Conservation (phyloP, 2,329 filamentous ascomycete genomes). For the Colletotrichum sp. region DNA sequence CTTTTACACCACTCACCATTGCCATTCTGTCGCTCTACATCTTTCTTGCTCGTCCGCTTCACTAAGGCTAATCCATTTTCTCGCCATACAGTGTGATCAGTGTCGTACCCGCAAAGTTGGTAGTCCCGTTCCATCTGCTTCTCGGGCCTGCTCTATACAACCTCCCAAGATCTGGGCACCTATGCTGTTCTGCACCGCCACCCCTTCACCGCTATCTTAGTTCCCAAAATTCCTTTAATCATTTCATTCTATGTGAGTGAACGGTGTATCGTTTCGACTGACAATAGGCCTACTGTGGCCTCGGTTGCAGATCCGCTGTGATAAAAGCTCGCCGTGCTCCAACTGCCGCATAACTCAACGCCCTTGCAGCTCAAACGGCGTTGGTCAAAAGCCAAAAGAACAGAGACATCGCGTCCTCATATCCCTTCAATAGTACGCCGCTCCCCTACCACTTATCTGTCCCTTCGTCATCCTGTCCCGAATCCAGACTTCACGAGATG, state of each 20-base stretch:
- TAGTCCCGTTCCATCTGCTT: background rate
- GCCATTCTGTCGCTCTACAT: background rate
- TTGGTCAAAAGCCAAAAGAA: constrained; percentile 60
- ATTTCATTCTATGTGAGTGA: background rate
- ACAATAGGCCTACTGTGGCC: constrained; percentile 8
- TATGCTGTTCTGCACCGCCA: background rate
- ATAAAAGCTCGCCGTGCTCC: constrained; percentile 63
- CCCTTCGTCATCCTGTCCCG: background rate
- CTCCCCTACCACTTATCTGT: background rate
- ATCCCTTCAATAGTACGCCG: constrained; percentile 64
- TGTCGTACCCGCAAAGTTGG: constrained; percentile 47
- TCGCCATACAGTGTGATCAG: constrained; percentile 46
- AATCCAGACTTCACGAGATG: background rate
- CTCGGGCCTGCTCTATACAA: background rate
- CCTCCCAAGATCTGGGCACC: background rate
- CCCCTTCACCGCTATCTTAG: background rate
- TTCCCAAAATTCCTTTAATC: background rate
- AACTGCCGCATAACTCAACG: constrained; percentile 61
- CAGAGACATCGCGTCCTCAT: constrained; percentile 62
- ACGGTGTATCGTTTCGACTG: constrained; percentile 1
- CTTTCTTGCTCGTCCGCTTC: background rate
- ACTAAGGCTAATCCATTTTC: constrained; percentile 18
- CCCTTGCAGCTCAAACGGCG: constrained; percentile 59
- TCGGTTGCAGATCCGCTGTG: constrained; percentile 59
- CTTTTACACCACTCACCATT: background rate